Evolutionary conservation across 805 yeast genomes (phyloP).

Genomic region (Candida dajiaensis): DNA sequence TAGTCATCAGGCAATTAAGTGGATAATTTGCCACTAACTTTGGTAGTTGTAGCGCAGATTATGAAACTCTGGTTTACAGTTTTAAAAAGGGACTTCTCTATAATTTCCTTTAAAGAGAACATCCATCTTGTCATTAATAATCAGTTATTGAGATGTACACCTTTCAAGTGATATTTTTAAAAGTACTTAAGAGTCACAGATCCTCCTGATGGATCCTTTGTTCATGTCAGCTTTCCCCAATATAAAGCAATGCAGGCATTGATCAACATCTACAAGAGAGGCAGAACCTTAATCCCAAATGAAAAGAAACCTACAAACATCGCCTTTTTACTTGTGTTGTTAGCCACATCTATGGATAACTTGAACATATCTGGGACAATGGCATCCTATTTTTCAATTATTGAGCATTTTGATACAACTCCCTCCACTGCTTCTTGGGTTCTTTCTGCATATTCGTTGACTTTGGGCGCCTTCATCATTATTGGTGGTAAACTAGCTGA

Average conservation of each 20-base stretch:
- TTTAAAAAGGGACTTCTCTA: no score
- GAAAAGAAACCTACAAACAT: slow-evolving; percentile 1
- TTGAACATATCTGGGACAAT: slow-evolving; percentile 3
- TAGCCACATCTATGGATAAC: slow-evolving; percentile 5
- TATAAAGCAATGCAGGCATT: not conserved
- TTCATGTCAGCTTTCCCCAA: no score
- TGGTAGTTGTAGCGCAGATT: no score
- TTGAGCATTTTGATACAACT: slow-evolving; percentile 1
- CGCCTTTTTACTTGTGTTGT: slow-evolving; percentile 1
- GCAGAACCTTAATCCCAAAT: not conserved
- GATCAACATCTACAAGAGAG: not conserved
- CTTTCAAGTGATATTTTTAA: no score
- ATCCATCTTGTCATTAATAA: no score
- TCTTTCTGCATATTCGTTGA: slow-evolving; percentile 37
- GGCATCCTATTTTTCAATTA: slow-evolving; percentile 1
- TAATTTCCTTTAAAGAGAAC: no score
- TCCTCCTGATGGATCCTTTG: no score
- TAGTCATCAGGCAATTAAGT: no score
- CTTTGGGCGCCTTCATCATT: slow-evolving; percentile 39
- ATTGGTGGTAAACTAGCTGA: slow-evolving; percentile 38
- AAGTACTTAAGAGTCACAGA: no score
- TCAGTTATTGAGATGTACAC: no score
- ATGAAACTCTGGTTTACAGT: no score
- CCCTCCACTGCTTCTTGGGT: slow-evolving; percentile 31
- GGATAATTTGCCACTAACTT: no score